Evolutionary conservation across 2,329 filamentous ascomycete genomes (phyloP).

Genomic region (Aspergillus chevalieri): DNA sequence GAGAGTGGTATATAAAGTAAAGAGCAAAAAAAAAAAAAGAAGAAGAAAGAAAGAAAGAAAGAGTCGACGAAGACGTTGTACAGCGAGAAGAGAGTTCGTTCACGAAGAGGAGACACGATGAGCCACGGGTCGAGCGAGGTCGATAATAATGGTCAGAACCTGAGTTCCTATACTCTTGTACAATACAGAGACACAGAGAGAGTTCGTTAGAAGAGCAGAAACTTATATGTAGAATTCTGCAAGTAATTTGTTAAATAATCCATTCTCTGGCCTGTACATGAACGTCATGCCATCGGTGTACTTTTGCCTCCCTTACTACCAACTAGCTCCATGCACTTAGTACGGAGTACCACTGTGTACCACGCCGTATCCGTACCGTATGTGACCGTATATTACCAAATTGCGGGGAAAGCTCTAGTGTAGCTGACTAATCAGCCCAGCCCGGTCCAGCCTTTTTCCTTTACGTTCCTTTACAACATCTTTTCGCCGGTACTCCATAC

Average conservation of each 20-base stretch:
- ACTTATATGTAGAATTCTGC: no score
- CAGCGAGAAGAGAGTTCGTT: background rate
- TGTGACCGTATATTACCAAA: constrained; percentile 2
- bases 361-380: background rate
- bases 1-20: constrained; percentile 1
- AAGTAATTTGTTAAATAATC: background rate
- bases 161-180: no score
- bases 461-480: background rate
- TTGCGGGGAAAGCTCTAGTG: constrained; percentile 17
- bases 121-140: constrained; percentile 17
- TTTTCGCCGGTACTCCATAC: background rate
- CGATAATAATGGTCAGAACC: no score
- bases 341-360: background rate
- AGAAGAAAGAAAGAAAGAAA: constrained; percentile 14
- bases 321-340: background rate
- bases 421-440: background rate
- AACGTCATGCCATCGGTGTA: background rate
- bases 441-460: background rate
- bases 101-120: constrained; percentile 11
- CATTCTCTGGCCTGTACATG: no score
- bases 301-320: background rate
- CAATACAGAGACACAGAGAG: no score
- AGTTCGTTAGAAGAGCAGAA: no score
- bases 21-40: constrained; percentile 13
- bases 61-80: constrained; percentile 10